These are phyloP conservation scores for Tilletia setariae DNA, from an alignment of 1,284 basidiomycete genomes.

Conservation along the genomic window DNA sequence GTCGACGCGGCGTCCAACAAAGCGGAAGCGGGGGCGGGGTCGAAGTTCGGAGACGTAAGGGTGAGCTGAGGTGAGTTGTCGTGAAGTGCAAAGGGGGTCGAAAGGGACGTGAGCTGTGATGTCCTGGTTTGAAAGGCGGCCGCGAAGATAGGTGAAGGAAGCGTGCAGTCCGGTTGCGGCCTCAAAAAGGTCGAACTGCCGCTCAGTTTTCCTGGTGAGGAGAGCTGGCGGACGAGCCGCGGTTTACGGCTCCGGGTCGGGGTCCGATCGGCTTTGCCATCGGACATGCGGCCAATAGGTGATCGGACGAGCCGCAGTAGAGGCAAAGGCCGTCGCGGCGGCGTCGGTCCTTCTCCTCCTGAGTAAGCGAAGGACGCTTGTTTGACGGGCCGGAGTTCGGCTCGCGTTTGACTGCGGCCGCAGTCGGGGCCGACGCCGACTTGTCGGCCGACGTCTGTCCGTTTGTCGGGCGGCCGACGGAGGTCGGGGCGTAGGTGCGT, in stretches of 20 bases:
- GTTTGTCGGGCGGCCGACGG: not conserved
- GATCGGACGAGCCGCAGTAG: not conserved
- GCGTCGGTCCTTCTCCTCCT: too few relatives aligned
- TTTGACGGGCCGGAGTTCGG: not conserved
- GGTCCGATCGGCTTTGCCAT: not conserved
- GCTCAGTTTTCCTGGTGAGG: conserved; percentile 8
- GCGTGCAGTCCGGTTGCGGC: not conserved
- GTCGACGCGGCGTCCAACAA: not conserved
- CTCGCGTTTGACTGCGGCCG: not conserved
- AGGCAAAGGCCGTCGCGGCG: not conserved
- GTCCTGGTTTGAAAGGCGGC: conserved; percentile 3
- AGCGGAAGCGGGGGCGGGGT: too few relatives aligned
- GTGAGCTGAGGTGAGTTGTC: not conserved
- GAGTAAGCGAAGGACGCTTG: not conserved
- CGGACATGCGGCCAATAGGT: not conserved
- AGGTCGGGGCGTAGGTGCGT: not conserved
- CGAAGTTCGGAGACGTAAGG: not conserved
- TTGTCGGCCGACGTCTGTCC: not conserved
- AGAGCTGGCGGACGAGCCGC: not conserved
- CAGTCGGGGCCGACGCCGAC: not conserved
- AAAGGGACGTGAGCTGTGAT: not conserved
- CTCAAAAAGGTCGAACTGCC: not conserved
- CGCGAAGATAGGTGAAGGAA: not conserved
- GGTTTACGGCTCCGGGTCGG: not conserved
- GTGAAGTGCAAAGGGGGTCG: not conserved